A percentile compares a stretch with the other conserved stretches of the same genome.
Evolutionary conservation across 257 asterid species (phyloP).

Genomic region (Solanum pinnatisectum): DNA sequence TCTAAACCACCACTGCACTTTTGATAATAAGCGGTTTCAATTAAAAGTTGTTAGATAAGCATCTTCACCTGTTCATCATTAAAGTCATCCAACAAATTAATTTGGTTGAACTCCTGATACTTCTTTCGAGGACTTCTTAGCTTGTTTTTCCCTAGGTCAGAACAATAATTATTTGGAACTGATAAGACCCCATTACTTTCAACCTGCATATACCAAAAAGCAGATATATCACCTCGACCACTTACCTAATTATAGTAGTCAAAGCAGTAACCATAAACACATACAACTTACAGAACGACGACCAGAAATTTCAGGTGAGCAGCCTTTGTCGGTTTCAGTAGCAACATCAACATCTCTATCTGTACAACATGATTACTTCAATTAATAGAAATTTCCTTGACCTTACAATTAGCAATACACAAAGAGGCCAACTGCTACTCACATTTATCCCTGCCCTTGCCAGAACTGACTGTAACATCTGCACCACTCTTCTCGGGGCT

Average conservation of each 20-base stretch:
- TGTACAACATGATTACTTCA: conserved; percentile 18
- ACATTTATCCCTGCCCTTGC: conserved; percentile 33
- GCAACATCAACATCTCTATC: conserved; percentile 34
- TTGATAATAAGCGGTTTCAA: not conserved
- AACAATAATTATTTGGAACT: conserved; percentile 27
- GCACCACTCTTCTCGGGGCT: conserved; percentile 27
- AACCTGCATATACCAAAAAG: conserved; percentile 40
- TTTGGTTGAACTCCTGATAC: conserved; percentile 36
- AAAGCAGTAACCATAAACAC: conserved; percentile 57
- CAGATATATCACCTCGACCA: conserved; percentile 42
- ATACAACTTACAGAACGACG: conserved; percentile 99
- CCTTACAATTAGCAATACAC: not conserved
- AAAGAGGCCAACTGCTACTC: not conserved
- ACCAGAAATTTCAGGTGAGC: conserved; percentile 51
- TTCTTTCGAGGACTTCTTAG: conserved; percentile 29
- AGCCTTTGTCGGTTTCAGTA: conserved; percentile 24
- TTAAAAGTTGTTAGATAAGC: not conserved
- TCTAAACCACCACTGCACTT: not conserved
- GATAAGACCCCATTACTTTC: conserved; percentile 71
- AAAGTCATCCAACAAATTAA: conserved; percentile 39
- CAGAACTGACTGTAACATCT: conserved; percentile 10
- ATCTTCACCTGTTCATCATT: conserved; percentile 67
- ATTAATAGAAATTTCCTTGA: not conserved
- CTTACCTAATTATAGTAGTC: conserved; percentile 24
- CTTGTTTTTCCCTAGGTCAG: conserved; percentile 27